A percentile compares a stretch with the other conserved stretches of the same genome.
phyloP scores from a whole-genome alignment of 73 alveolate genomes.

The Tetrahymena thermophila region DNA sequence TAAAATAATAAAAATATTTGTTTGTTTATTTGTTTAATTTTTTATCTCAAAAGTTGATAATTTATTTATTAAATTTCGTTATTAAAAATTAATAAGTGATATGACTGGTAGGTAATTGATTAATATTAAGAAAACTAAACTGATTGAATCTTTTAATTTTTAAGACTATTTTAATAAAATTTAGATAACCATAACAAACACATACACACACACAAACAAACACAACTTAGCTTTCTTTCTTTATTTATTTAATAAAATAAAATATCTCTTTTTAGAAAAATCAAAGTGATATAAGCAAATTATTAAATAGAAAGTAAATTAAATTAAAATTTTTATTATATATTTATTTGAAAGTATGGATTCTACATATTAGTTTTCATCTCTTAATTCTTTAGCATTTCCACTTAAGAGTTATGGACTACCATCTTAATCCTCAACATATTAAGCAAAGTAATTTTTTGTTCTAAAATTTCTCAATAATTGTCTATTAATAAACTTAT shows the following conservation, averaged over 20 bases:
- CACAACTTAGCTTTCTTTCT: neutral
- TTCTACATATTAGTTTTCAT: neutral
- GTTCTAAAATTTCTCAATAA: neutral
- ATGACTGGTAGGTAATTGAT: neutral
- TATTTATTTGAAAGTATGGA: neutral
- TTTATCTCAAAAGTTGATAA: neutral
- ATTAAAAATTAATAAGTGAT: neutral
- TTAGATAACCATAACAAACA: neutral
- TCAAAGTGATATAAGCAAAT: neutral
- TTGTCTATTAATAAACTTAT: neutral
- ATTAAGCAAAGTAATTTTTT: neutral
- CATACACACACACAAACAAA: no score
- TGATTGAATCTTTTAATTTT: neutral
- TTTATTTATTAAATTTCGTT: neutral
- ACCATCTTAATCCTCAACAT: neutral
- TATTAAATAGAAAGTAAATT: neutral
- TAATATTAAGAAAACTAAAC: neutral
- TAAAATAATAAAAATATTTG: no score
- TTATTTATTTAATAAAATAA: neutral
- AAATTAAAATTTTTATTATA: neutral
- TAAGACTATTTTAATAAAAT: neutral
- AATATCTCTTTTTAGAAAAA: neutral
- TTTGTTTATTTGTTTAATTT: neutral
- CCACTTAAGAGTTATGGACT: neutral
- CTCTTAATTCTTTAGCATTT: neutral